These are phyloP conservation scores for Diaporthe destruens DNA, from an alignment of 2,329 filamentous ascomycete species.

Conservation along the genomic window DNA sequence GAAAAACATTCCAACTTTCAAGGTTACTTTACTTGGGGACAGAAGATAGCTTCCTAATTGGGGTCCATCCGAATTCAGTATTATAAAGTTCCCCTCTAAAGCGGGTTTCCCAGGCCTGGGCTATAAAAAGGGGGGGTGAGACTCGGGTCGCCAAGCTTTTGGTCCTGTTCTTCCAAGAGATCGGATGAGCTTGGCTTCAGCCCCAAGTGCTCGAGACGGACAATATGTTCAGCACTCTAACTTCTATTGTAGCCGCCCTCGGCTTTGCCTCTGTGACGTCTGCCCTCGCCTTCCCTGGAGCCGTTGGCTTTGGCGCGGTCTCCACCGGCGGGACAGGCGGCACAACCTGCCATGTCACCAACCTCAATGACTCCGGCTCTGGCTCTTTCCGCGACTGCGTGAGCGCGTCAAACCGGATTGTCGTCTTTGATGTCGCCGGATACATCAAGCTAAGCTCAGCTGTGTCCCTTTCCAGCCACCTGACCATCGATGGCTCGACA, in stretches of 20 bases:
- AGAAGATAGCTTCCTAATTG: not conserved
- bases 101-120: not conserved
- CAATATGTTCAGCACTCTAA: slow-evolving; percentile 22
- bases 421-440: slow-evolving; percentile 60
- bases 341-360: slow-evolving; percentile 58
- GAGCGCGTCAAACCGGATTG: slow-evolving; percentile 55
- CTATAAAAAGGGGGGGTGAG: not conserved
- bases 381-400: slow-evolving; percentile 63
- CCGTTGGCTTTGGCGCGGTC: slow-evolving; percentile 60
- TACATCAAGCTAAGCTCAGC: slow-evolving; percentile 58
- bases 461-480: slow-evolving; percentile 55
- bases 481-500: slow-evolving; percentile 61
- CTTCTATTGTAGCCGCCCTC: not conserved
- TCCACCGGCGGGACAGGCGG: slow-evolving; percentile 59
- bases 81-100: too few relatives aligned
- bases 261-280: slow-evolving; percentile 11
- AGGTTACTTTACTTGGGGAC: not conserved
- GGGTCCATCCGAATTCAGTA: not conserved
- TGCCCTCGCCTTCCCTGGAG: slow-evolving; percentile 57
- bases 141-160: slow-evolving; percentile 1
- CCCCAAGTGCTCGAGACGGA: not conserved
- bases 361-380: slow-evolving; percentile 57
- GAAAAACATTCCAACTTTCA: slow-evolving; percentile 32
- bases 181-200: slow-evolving; percentile 28
- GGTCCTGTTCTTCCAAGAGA: not conserved